A percentile compares a stretch with the other conserved stretches of the same genome.
Evolutionary conservation across 768 basidiomycete species (phyloP).

Genomic region (Megacollybia marginata): DNA sequence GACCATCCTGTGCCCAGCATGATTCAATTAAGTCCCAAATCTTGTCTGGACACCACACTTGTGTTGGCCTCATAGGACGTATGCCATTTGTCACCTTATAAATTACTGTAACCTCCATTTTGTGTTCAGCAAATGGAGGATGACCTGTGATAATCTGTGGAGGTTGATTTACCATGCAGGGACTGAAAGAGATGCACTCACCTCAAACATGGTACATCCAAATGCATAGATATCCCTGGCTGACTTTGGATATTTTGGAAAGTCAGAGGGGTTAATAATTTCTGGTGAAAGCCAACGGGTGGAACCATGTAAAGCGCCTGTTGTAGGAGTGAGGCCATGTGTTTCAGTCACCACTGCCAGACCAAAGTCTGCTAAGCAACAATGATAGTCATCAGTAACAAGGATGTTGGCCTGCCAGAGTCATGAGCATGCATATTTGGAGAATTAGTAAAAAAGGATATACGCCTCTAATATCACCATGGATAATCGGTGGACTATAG

Average conservation of each 20-base stretch:
- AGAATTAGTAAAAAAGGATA: not conserved
- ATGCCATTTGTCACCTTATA: not conserved
- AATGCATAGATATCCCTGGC: slow-evolving; percentile 1
- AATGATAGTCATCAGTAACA: not conserved
- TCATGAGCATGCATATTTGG: not conserved
- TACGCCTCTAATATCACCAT: slow-evolving; percentile 6
- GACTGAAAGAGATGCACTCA: not conserved
- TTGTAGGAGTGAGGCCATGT: not conserved
- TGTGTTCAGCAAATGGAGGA: not conserved
- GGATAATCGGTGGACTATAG: slow-evolving; percentile 2
- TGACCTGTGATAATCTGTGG: not conserved
- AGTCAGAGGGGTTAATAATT: not conserved
- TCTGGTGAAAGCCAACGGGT: slow-evolving; percentile 1
- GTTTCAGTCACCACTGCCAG: not conserved
- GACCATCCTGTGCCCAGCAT: not conserved
- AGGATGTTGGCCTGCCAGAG: not conserved
- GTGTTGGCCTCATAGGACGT: not conserved
- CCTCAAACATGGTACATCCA: not conserved
- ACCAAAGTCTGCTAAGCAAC: slow-evolving; percentile 1
- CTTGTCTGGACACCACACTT: not conserved
- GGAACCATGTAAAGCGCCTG: not conserved
- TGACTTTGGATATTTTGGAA: not conserved
- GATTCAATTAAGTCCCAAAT: not conserved
- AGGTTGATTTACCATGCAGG: not conserved
- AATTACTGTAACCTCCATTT: not conserved